Percentiles rank a stretch among this genome's conserved stretches.
Conservation (phyloP, 768 basidiomycete species). For the Termitomyces sp. region DNA sequence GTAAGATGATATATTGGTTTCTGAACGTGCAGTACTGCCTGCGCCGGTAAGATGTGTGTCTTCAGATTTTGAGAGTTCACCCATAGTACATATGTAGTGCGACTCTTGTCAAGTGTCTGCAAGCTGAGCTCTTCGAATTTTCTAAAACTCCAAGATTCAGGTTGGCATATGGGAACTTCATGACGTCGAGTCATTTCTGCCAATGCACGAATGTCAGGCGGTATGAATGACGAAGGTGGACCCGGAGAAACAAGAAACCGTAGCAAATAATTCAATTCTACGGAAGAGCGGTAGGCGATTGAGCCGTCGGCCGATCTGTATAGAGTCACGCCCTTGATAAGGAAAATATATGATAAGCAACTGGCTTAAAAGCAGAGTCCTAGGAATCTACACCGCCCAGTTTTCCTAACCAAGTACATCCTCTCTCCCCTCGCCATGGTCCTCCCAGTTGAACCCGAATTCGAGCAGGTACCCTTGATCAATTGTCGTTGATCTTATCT, state of each 20-base stretch:
- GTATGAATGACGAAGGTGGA: neutral
- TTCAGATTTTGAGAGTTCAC: neutral
- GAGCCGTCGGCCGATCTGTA: constrained; percentile 1
- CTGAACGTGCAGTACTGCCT: neutral
- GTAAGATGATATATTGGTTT: neutral
- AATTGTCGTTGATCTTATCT: neutral
- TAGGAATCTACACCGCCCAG: neutral
- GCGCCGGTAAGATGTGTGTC: too few relatives aligned
- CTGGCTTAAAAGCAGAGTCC: neutral
- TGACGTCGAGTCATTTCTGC: neutral
- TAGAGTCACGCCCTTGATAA: neutral
- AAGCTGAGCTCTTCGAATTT: too few relatives aligned
- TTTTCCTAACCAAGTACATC: neutral
- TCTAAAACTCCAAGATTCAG: neutral
- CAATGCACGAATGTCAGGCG: neutral
- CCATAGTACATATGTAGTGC: too few relatives aligned
- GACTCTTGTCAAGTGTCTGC: too few relatives aligned
- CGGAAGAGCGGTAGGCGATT: neutral
- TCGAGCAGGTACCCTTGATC: constrained; percentile 47
- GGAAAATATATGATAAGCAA: neutral
- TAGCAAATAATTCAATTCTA: neutral
- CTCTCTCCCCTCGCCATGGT: constrained; percentile 23
- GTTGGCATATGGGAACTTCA: neutral
- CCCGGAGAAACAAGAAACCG: constrained; percentile 2
- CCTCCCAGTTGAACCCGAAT: constrained; percentile 59